These are phyloP conservation scores for Amanita polypyramis DNA, from an alignment of 768 basidiomycete species.

Conservation along the genomic window DNA sequence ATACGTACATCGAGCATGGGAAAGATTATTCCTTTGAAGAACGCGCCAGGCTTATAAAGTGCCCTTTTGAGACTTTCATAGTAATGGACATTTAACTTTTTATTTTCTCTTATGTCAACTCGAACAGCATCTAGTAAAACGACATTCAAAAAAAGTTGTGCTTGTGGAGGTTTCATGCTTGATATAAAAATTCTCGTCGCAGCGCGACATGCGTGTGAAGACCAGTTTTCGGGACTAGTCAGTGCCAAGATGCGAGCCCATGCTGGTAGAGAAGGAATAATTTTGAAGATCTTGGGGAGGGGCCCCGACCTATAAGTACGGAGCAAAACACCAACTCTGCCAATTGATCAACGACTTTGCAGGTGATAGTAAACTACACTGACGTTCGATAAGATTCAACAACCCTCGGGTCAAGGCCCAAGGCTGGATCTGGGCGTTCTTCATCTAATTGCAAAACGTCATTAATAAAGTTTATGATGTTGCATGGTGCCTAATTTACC, in stretches of 20 bases:
- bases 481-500: slow-evolving; percentile 23
- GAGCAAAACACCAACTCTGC: slow-evolving; percentile 77
- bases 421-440: slow-evolving; percentile 65
- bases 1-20: slow-evolving; percentile 79
- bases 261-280: slow-evolving; percentile 88
- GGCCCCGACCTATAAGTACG: slow-evolving; percentile 88
- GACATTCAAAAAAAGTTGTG: slow-evolving; percentile 84
- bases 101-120: slow-evolving; percentile 78
- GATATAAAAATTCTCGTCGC: slow-evolving; percentile 95
- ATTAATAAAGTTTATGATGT: background rate
- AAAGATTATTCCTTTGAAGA: slow-evolving; percentile 97
- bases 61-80: slow-evolving; percentile 90
- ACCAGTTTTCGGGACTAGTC: slow-evolving; percentile 89
- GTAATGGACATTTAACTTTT: slow-evolving; percentile 87
- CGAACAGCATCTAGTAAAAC: slow-evolving; percentile 85
- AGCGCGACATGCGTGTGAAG: slow-evolving; percentile 87
- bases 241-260: slow-evolving; percentile 96
- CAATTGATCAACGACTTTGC: slow-evolving; percentile 2
- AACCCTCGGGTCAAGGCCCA: slow-evolving; percentile 85
- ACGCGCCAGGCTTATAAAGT: slow-evolving; percentile 93
- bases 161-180: slow-evolving; percentile 92
- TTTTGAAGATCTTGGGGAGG: slow-evolving; percentile 95
- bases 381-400: slow-evolving; percentile 92
- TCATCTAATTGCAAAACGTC: slow-evolving; percentile 23
- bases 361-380: slow-evolving; percentile 16